Conservation (phyloP, 2,329 filamentous ascomycete species). For the Aureobasidium musti region DNA sequence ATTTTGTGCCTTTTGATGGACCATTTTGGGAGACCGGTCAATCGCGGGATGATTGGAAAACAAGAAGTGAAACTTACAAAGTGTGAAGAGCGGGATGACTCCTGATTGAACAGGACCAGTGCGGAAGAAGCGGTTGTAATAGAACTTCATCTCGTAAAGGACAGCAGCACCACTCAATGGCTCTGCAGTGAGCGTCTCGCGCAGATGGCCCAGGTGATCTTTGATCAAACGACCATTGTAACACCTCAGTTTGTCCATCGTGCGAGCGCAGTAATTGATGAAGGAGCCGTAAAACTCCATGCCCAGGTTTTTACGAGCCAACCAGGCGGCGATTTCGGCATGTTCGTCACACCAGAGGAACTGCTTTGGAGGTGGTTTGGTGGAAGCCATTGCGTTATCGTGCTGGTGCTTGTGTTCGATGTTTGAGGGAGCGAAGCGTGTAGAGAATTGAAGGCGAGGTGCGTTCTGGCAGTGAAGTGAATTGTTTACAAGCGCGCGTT, state of each 20-base stretch:
- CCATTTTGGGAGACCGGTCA: accelerated
- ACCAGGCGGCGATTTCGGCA: neutral
- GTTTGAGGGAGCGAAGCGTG: neutral
- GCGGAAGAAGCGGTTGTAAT: neutral
- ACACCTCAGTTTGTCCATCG: neutral
- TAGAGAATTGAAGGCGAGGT: neutral
- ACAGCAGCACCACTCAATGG: neutral
- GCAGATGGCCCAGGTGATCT: neutral
- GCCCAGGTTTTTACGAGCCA: neutral
- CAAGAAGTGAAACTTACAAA: neutral
- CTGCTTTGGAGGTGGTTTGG: neutral
- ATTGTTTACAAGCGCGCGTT: neutral
- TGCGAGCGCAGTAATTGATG: neutral
- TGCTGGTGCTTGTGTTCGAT: neutral
- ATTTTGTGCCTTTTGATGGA: neutral
- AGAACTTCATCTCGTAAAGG: neutral
- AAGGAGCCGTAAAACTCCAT: neutral
- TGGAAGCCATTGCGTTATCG: neutral
- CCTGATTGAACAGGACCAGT: neutral
- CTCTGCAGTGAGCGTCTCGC: neutral
- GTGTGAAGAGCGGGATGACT: neutral
- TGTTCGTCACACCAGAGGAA: neutral
- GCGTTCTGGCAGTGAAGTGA: neutral
- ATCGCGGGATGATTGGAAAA: neutral
- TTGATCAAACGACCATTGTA: neutral